Conservation (phyloP, 2,329 filamentous ascomycete species). For the Rhynchosporium secalis region DNA sequence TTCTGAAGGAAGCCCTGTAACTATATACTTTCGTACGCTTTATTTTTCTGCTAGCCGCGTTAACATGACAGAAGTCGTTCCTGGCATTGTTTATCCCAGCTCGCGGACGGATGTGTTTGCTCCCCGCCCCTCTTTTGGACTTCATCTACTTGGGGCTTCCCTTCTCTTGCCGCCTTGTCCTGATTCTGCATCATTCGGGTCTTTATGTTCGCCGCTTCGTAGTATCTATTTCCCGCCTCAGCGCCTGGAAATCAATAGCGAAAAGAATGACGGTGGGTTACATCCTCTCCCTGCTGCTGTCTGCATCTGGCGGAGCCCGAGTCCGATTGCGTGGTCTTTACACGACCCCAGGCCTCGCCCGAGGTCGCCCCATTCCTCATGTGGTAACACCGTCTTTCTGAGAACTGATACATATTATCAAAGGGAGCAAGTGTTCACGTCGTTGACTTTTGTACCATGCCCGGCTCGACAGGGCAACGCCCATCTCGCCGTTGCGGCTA, state of each 20-base stretch:
- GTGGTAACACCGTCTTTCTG: background rate
- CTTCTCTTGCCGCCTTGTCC: slow-evolving; percentile 3
- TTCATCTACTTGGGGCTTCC: background rate
- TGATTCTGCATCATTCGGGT: background rate
- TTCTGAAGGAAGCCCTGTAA: background rate
- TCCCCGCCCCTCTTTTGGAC: slow-evolving; percentile 8
- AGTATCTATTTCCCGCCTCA: background rate
- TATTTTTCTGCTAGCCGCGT: slow-evolving; percentile 3
- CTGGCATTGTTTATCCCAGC: slow-evolving; percentile 7
- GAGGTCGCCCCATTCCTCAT: background rate
- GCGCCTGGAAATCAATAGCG: too few relatives aligned
- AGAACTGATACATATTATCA: background rate
- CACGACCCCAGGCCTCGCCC: slow-evolving; percentile 1
- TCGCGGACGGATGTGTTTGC: background rate
- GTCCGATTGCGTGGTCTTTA: slow-evolving; percentile 1
- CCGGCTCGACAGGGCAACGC: background rate
- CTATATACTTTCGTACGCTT: background rate
- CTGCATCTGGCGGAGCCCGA: background rate
- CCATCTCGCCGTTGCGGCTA: slow-evolving; percentile 1
- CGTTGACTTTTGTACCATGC: background rate
- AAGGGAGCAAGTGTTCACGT: background rate
- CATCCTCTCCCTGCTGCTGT: background rate
- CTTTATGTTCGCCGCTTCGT: background rate
- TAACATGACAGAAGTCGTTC: background rate
- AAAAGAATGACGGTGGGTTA: background rate